A percentile compares a stretch with the other conserved stretches of the same genome.
phyloP scores from a whole-genome alignment of 768 basidiomycete species.

The Artomyces pyxidatus region DNA sequence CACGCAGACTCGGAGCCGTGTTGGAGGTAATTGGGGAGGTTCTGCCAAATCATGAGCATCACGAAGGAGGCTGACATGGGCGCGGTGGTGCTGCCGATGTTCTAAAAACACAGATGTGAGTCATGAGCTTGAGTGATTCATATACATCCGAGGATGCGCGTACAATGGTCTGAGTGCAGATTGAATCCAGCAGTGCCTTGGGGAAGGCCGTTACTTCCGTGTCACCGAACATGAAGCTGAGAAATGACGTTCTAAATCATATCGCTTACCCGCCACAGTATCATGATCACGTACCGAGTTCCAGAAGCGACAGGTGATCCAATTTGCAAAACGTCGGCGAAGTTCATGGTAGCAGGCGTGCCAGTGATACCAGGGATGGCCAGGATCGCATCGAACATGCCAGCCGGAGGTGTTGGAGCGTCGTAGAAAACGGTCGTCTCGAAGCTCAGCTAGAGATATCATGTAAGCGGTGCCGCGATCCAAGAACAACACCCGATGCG shows the following conservation, averaged over 20 bases:
- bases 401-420: constrained; percentile 10
- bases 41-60: background rate
- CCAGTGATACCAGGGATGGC: background rate
- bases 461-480: background rate
- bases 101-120: background rate
- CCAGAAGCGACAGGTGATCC: background rate
- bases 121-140: too few species aligned
- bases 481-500: background rate
- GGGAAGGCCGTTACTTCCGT: background rate
- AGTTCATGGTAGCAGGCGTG: background rate
- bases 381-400: constrained; percentile 16
- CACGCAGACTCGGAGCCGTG: constrained; percentile 7
- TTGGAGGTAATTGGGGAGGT: background rate
- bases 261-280: too few species aligned
- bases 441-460: background rate
- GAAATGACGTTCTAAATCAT: too few species aligned
- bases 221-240: background rate
- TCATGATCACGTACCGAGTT: background rate
- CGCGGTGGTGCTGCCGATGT: background rate
- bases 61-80: background rate
- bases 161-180: background rate
- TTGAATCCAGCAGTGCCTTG: background rate
- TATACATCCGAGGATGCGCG: too few species aligned
- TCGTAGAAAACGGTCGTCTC: constrained; percentile 13
- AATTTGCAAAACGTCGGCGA: background rate